Conservation (phyloP, 257 asterid genomes). For the Gardenia jasminoides region DNA sequence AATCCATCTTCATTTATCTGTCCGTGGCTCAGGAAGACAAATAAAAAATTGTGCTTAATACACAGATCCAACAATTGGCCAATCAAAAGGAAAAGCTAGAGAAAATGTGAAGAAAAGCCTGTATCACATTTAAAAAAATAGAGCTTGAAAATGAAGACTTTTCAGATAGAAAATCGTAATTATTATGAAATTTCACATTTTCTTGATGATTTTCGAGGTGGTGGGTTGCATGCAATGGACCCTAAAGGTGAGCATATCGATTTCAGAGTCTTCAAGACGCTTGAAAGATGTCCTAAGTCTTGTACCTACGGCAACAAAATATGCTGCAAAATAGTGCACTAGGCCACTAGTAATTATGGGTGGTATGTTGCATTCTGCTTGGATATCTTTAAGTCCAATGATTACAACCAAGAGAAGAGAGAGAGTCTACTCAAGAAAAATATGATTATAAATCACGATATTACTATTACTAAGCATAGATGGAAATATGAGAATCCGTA, state of each 20-base stretch:
- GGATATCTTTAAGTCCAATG: background rate
- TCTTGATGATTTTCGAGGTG: background rate
- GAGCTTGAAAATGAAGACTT: background rate
- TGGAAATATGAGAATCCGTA: too few relatives aligned
- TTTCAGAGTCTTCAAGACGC: background rate
- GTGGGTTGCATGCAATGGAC: background rate
- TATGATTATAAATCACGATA: too few relatives aligned
- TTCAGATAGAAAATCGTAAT: background rate
- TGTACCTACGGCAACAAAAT: background rate
- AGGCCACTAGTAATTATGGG: background rate
- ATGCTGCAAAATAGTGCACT: background rate
- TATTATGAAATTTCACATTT: background rate
- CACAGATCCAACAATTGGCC: background rate
- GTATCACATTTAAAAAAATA: background rate
- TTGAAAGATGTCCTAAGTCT: background rate
- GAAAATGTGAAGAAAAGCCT: background rate
- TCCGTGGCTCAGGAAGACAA: too few relatives aligned
- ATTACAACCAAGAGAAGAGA: background rate
- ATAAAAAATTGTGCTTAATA: background rate
- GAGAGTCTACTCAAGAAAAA: too few relatives aligned
- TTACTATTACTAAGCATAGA: too few relatives aligned
- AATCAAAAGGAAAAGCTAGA: background rate
- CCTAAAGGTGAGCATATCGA: background rate
- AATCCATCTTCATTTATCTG: background rate
- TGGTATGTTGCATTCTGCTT: background rate